Percentiles rank a stretch among this genome's conserved stretches.
phyloP scores from a whole-genome alignment of 768 basidiomycete genomes.

The Termitomyces sp. region DNA sequence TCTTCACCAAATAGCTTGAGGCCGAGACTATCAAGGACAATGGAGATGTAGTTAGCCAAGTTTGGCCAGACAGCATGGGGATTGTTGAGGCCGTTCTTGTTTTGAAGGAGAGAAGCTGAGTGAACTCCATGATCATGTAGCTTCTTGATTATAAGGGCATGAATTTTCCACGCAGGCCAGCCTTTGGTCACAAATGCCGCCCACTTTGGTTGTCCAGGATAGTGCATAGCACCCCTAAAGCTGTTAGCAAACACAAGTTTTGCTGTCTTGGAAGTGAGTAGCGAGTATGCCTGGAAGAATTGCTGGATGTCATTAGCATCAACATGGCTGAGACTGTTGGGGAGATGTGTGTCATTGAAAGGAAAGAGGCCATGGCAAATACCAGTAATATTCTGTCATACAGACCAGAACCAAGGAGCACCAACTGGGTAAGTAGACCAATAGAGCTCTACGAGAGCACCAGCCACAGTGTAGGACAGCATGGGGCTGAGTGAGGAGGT shows the following conservation, averaged over 20 bases:
- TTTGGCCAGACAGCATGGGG: background rate
- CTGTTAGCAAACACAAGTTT: background rate
- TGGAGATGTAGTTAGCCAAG: conserved; percentile 2
- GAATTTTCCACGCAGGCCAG: conserved; percentile 13
- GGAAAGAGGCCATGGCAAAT: conserved; percentile 18
- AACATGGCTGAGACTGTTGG: conserved; percentile 8
- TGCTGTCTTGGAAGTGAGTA: background rate
- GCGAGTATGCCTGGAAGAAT: conserved; percentile 11
- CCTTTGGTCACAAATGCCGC: conserved; percentile 5
- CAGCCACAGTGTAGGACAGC: conserved; percentile 8
- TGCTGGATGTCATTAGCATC: conserved; percentile 5
- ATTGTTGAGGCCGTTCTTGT: background rate
- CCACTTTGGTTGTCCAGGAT: conserved; percentile 13
- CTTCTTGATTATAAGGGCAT: conserved; percentile 4
- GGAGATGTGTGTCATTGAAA: conserved; percentile 12
- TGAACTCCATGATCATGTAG: conserved; percentile 8
- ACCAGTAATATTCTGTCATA: conserved; percentile 17
- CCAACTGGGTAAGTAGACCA: background rate
- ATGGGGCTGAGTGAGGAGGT: background rate
- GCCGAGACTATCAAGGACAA: conserved; percentile 1
- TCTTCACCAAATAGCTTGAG: conserved; percentile 10
- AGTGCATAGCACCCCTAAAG: background rate
- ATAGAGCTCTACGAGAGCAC: conserved; percentile 14
- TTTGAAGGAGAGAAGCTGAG: conserved; percentile 2
- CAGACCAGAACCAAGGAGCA: conserved; percentile 11